Conservation (phyloP, 345 rosid genomes). For the Eucalyptus sp. region DNA sequence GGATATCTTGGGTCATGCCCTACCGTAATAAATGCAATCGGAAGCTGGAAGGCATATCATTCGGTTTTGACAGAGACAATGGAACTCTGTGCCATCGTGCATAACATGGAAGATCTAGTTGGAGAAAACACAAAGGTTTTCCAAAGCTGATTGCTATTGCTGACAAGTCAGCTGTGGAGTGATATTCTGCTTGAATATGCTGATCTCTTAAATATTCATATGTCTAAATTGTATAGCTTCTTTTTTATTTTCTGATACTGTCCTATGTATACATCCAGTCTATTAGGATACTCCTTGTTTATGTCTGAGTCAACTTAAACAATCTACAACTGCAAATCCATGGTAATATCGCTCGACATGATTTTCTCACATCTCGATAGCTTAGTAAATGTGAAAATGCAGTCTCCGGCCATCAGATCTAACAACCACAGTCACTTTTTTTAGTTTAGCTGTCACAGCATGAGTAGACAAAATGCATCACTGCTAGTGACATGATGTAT, state of each 20-base stretch:
- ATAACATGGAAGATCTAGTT: background rate
- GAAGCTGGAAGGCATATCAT: background rate
- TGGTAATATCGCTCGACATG: background rate
- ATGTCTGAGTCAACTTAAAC: background rate
- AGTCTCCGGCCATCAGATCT: background rate
- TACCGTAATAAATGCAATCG: background rate
- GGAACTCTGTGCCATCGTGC: background rate
- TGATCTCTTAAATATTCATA: too few species aligned
- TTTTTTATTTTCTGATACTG: background rate
- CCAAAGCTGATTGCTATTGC: background rate
- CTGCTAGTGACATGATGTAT: background rate
- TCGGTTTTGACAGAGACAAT: fast-evolving
- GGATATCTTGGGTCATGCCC: background rate
- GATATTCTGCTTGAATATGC: background rate
- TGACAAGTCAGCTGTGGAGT: background rate
- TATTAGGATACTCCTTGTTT: background rate
- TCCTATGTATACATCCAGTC: background rate
- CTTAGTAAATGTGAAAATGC: background rate
- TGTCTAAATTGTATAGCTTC: background rate
- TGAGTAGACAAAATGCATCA: background rate
- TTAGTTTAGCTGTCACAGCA: background rate
- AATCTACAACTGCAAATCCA: background rate
- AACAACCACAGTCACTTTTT: background rate
- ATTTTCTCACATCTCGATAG: background rate
- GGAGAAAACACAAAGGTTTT: background rate